Base-by-base conservation (phyloP, 306 rosid genomes). In the Castanopsis chinensis region DNA sequence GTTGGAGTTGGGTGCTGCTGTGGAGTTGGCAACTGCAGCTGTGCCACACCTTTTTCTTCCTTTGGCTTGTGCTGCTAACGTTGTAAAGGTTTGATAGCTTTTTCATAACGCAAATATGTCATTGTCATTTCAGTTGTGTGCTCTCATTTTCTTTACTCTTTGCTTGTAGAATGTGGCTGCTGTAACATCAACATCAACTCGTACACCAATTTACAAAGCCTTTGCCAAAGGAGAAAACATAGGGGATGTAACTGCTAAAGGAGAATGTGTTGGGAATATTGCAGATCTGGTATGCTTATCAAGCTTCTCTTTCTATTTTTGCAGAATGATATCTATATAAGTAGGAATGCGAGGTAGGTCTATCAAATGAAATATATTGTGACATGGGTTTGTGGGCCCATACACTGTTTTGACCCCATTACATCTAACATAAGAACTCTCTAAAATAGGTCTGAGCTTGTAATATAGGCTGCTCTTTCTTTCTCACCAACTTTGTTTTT, bases 151-250 rank as follows among this genome's bases (percentile, higher is more conserved):
- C 17, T 71, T 76, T 81, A 14, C 76, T 85, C 76, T 79, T 77
- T 81, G 52, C 76, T 87, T 10, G 15, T 85, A 95, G 99, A 95
- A 93, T 76, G 97, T 95, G 79, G 96, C 87, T 81, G 99, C 99
- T 79, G 99, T 95, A 60, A 95, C 99, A 72, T 95, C 99, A 79
- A 95, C 99, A 59, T 95, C 99, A 52, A 95, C 99, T 43, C 92
- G 99, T 41, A 95, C 99, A 35, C 99, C 99, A 11, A 95, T 95
- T 82, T 95, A 95, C 89, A 95, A 95, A 82, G 99, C 99, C 51
- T 95, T 95, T 87, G 99, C 99, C 76, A 91, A 84, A 88, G 99
- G 99, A 85, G 99, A 95, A 79, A 95, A 95, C 85, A 95, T 95
- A 13, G 99, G 99, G 71, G 99, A 95, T 82, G 99, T 95, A 83